Percentiles rank a stretch among this genome's conserved stretches.
These are phyloP conservation scores for Rhizopogon vulgaris DNA, from an alignment of 768 basidiomycete species.

Conservation along the genomic window DNA sequence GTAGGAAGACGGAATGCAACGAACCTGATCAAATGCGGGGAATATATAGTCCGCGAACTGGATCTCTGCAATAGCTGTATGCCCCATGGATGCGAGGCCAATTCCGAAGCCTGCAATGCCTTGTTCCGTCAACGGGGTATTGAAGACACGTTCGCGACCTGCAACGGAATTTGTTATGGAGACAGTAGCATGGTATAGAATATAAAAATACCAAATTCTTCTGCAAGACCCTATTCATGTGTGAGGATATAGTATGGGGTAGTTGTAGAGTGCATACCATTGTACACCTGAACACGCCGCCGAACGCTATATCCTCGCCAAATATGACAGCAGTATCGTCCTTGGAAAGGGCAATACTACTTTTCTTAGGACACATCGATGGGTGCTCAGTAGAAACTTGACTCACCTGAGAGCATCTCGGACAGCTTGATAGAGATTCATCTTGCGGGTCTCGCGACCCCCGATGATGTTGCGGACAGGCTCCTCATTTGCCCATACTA, in stretches of 20 bases:
- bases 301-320: slow-evolving; percentile 89
- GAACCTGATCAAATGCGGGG: slow-evolving; percentile 90
- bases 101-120: slow-evolving; percentile 95
- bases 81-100: slow-evolving; percentile 88
- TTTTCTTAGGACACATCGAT: slow-evolving; percentile 5
- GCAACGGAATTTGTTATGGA: slow-evolving; percentile 2
- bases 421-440: slow-evolving; percentile 93
- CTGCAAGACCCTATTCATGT: slow-evolving; percentile 69
- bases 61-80: slow-evolving; percentile 91
- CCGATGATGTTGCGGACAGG: slow-evolving; percentile 46
- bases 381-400: background rate
- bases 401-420: slow-evolving; percentile 81
- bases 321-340: slow-evolving; percentile 88
- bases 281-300: slow-evolving; percentile 91
- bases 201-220: slow-evolving; percentile 72
- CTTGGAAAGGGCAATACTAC: slow-evolving; percentile 73
- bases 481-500: slow-evolving; percentile 67
- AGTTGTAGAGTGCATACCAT: slow-evolving; percentile 47
- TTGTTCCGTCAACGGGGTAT: slow-evolving; percentile 89
- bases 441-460: slow-evolving; percentile 85
- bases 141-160: slow-evolving; percentile 92
- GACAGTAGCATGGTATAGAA: background rate
- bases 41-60: slow-evolving; percentile 89
- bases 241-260: slow-evolving; percentile 1
- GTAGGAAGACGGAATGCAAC: slow-evolving; percentile 5